Evolutionary conservation across 108 stramenopile species (phyloP), one percentile per base, ranked within the genome.

Genomic region (Aurantiochytrium sp.): DNA sequence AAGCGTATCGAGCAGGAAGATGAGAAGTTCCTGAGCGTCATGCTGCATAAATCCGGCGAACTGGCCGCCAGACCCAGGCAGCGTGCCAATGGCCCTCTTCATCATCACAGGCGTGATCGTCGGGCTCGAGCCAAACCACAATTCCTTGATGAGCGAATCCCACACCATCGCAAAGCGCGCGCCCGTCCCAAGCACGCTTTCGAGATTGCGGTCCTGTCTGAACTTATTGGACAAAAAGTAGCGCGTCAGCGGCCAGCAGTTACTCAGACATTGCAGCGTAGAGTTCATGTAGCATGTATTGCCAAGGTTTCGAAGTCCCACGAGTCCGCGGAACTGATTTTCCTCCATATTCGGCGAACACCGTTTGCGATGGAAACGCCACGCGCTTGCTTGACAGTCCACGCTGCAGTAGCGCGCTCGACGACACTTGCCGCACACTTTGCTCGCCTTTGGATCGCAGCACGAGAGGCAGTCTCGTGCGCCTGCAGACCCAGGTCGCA

Each of bases 41-140:
- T 99, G 99, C 93, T 99, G 99, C 89, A 98, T 96, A 89, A 98
- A 98, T 4, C 99, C 99, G 60, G 96, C 91, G 91, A 99, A 99
- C 89, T 96, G 96, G 49, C 97, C 94, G 3, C 96, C 96, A 89
- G 96, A 95, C 83, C 94, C 91, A 55, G 97, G 95, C 4, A 83
- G 51, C n/a, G 76, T 53, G 21, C 97, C 97, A 5, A 96, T 95
- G 8, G 95, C 95, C 60, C 95, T 95, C 89, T 98, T 98, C 58
- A 98, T 60, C 59, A 92, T 58, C 6, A 94, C 91, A 18, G 97
- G 97, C 5, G 95, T 95, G 23, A 96, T 58, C 18, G 92, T 90
- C 4, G 95, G 92, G 88, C 95, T 95, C 59, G 95, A 90, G 8
- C 95, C 95, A 28, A 96, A 96, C 99, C 99, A 98, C 95, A 98